Conservation (phyloP, 2,329 filamentous ascomycete genomes). For the Thelonectria olida region DNA sequence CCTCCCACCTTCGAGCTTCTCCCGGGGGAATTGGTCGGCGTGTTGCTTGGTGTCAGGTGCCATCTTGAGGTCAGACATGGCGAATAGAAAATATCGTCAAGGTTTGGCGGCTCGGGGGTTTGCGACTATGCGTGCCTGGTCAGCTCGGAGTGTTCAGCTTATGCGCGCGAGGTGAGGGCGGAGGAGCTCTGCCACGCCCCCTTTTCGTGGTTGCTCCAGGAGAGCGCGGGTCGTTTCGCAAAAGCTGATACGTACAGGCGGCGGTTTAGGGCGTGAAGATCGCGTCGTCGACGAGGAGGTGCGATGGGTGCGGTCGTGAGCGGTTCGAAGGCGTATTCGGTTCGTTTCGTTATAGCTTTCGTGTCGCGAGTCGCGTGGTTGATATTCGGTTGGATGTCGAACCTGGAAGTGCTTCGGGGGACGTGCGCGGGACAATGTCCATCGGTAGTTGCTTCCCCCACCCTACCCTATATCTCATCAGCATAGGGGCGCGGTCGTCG, state of each 20-base stretch:
- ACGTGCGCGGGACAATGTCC: constrained; percentile 18
- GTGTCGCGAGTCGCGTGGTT: constrained; percentile 23
- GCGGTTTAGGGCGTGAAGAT: background rate
- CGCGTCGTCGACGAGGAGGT: constrained; percentile 1
- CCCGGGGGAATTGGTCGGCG: constrained; percentile 59
- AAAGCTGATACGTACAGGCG: constrained; percentile 14
- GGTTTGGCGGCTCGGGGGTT: background rate
- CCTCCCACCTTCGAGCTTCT: constrained; percentile 78
- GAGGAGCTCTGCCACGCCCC: constrained; percentile 7
- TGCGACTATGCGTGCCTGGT: constrained; percentile 7
- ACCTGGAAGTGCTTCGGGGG: constrained; percentile 11
- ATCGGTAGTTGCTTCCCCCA: constrained; percentile 6
- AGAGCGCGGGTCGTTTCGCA: constrained; percentile 12
- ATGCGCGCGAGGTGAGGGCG: background rate
- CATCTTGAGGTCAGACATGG: constrained; percentile 47
- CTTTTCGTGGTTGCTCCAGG: constrained; percentile 6
- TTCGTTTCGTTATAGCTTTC: background rate
- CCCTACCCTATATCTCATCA: constrained; percentile 16
- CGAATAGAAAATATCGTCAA: background rate
- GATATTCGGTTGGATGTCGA: constrained; percentile 6
- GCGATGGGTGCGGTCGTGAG: constrained; percentile 8
- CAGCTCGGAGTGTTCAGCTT: constrained; percentile 10
- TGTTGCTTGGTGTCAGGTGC: constrained; percentile 36
- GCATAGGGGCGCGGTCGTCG: background rate
- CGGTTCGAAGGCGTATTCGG: constrained; percentile 8